Base-by-base conservation (phyloP, 2,329 filamentous ascomycete genomes). In the Shiraia sp. region DNA sequence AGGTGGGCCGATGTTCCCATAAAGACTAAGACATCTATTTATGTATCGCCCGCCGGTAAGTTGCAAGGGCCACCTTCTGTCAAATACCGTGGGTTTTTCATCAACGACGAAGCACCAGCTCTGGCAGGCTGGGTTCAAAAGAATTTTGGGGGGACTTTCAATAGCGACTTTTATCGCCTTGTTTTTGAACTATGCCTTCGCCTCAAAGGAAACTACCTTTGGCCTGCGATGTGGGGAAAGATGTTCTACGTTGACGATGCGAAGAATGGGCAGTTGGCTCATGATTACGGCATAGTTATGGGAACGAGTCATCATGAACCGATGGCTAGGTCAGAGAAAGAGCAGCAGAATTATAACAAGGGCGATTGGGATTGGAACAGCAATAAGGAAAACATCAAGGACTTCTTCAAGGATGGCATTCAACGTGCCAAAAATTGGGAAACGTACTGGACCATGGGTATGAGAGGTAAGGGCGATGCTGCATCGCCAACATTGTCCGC, bases 101-200 rank as follows among this genome's bases (percentile, higher is more conserved):
- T 86, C 55, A 85, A 85, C 55, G 82, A 86, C 40, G 82, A 86
- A 58, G 78, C 80, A 45, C 82, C 82, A 0, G 79, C 77, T 0
- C 61, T 84, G 24, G 83, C 82, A 0, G 79, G 79, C 49, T 87
- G 82, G 80, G 75, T 86, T 8, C 69, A 76, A 14, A 71, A 71
- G n/a, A 77, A 77, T 12, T 80, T 72, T 33, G 24, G 19, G 4
- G 28, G 23, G 8, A 23, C 15, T 2, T 36, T 37, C 14, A 79
- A 79, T 40, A 69, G 75, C 14, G 23, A 36, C 23, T 36, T 17
- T 16, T 86, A 88, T 62, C 68, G 75, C 6, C 76, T 77, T n/a
- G 78, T 88, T n/a, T 87, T 85, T 45, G 85, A 88, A 68, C 71
- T 88, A 0, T 70, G 87, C 0, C 77, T 88, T 6, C 77, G 51